These are phyloP conservation scores for Microthyrium microscopicum DNA, from an alignment of 2,329 filamentous ascomycete species.

Conservation along the genomic window DNA sequence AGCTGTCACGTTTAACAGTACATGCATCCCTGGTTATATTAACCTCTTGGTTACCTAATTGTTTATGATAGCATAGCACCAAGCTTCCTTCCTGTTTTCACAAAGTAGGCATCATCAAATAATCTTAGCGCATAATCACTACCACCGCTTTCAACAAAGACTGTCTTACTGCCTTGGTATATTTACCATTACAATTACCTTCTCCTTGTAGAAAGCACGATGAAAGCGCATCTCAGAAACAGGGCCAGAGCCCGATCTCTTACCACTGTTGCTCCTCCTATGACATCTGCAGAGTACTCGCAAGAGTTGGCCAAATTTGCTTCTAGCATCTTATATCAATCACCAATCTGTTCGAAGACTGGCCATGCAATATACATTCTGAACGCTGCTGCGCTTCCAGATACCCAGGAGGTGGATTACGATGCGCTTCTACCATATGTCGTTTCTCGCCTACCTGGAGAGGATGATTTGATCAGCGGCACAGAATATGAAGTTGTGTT, in stretches of 20 bases:
- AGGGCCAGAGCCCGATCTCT: slow-evolving; percentile 25
- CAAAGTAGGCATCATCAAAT: too few species aligned
- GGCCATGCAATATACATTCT: slow-evolving; percentile 36
- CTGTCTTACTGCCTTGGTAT: too few species aligned
- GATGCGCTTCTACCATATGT: slow-evolving; percentile 38
- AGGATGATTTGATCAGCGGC: slow-evolving; percentile 36
- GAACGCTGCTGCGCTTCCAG: slow-evolving; percentile 39
- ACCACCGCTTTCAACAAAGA: too few species aligned
- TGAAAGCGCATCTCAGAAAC: slow-evolving; percentile 8
- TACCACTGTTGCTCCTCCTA: slow-evolving; percentile 29
- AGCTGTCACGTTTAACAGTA: too few species aligned
- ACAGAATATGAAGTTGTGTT: slow-evolving; percentile 40
- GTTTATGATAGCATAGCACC: too few species aligned
- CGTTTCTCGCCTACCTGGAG: slow-evolving; percentile 34
- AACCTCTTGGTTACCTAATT: too few species aligned
- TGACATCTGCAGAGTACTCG: slow-evolving; percentile 29
- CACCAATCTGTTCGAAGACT: slow-evolving; percentile 31
- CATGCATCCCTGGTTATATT: too few species aligned
- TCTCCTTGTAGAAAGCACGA: too few species aligned
- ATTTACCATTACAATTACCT: too few species aligned
- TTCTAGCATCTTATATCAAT: slow-evolving; percentile 36
- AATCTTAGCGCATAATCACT: too few species aligned
- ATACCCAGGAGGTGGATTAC: slow-evolving; percentile 36
- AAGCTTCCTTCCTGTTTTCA: too few species aligned
- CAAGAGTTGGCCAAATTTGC: slow-evolving; percentile 30